phyloP scores from a whole-genome alignment of 1,284 basidiomycete species.

The Tranzscheliella williamsii region DNA sequence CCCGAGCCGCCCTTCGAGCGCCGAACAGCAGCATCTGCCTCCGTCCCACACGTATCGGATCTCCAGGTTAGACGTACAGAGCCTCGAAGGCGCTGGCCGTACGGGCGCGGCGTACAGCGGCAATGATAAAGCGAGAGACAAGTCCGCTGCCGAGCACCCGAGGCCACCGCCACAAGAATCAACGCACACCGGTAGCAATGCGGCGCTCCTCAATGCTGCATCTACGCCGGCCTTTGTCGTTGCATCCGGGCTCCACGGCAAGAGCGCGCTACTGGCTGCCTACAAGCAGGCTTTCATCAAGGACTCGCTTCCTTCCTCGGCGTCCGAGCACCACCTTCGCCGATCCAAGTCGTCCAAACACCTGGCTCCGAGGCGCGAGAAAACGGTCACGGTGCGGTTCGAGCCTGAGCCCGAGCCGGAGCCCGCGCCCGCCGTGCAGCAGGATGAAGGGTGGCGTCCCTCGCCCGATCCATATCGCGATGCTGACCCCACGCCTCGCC shows the following conservation, averaged over 20 bases:
- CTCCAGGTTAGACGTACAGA: neutral
- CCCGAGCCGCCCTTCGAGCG: constrained; percentile 14
- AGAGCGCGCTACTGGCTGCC: constrained; percentile 18
- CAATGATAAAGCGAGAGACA: neutral
- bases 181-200: neutral
- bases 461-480: constrained; percentile 17
- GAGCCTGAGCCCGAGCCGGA: constrained; percentile 1
- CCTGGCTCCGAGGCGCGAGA: constrained; percentile 6
- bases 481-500: constrained; percentile 1
- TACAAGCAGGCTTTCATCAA: constrained; percentile 29
- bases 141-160: neutral
- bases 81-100: neutral
- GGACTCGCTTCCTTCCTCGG: neutral
- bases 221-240: constrained; percentile 7
- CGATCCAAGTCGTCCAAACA: constrained; percentile 4
- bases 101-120: neutral
- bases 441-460: neutral
- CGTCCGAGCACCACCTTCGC: constrained; percentile 3
- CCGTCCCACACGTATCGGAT: neutral
- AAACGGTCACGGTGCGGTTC: constrained; percentile 29
- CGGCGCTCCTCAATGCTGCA: constrained; percentile 11
- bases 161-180: too few relatives aligned
- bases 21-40: constrained; percentile 13
- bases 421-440: neutral
- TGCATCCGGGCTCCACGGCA: constrained; percentile 19